phyloP scores from a whole-genome alignment of 2,329 filamentous ascomycete genomes.

The Calonectria henricotiae region DNA sequence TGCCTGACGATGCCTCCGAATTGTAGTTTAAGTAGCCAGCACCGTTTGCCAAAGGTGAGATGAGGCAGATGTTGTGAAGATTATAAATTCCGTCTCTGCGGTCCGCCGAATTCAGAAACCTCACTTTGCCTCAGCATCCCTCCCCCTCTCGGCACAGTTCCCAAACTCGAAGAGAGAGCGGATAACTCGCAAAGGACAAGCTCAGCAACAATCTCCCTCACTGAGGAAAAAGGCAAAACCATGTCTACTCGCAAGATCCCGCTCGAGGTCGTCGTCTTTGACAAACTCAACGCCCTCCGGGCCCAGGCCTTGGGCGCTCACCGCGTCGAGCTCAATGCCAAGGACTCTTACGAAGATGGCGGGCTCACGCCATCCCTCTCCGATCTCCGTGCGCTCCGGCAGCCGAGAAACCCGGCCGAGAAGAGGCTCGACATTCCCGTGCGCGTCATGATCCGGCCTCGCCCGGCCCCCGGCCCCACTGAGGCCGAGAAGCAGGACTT shows the following conservation, averaged over 20 bases:
- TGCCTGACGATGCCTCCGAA: background rate
- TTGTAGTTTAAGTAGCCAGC: background rate
- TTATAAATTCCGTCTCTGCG: background rate
- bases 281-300: slow-evolving; percentile 58
- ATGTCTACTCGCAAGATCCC: slow-evolving; percentile 42
- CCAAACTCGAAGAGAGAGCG: too few species aligned
- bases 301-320: slow-evolving; percentile 64
- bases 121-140: background rate
- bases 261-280: slow-evolving; percentile 73
- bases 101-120: background rate
- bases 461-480: slow-evolving; percentile 37
- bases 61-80: background rate
- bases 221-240: background rate
- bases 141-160: too few species aligned
- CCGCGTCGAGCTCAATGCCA: slow-evolving; percentile 71
- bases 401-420: slow-evolving; percentile 14
- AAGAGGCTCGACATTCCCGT: slow-evolving; percentile 59
- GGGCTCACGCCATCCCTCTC: slow-evolving; percentile 67
- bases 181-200: background rate
- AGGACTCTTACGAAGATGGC: slow-evolving; percentile 66
- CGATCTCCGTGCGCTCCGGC: slow-evolving; percentile 57
- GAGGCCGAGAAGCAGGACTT: slow-evolving; percentile 60
- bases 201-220: background rate
- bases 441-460: slow-evolving; percentile 72
- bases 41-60: background rate